Base-by-base conservation (phyloP, 106 monocot genomes). In the Amphibolis antarctica region DNA sequence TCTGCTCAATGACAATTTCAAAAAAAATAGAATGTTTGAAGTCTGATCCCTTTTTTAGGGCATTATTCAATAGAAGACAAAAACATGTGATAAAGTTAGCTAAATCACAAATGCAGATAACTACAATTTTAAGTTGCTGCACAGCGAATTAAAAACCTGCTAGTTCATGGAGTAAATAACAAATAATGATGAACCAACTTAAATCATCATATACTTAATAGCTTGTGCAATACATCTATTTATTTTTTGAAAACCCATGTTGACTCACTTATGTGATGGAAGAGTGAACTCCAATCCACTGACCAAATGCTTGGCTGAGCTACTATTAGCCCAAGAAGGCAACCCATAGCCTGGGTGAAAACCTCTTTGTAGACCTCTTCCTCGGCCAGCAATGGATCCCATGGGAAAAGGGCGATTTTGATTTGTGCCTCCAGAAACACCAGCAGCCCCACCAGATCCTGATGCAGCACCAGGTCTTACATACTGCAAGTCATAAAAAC, bases 211-310 rank as follows among this genome's bases (percentile, higher is more conserved):
- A 7, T 57, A 57, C 23, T 26, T 18, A 28, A 57, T 14, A 57
- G 27, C 15, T 28, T 15, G 26, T 57, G 29, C 57, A 28, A 12
- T 17, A 57, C 26, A 28, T 15, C 2, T 36, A 7, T 36, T 36
- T 36, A 36, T 36, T 36, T 36, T 36, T 4, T 72, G 20, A 45
- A 3, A 24, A 63, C 19, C 57, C 57, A 28, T 57, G 27, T 15
- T 57, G 57, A 70, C 82, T 81, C 78, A 89, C 94, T 96, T 96
- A 81, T 96, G 78, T 48, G 89, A 75, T 53, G 94, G 89, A 30
- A 96, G 89, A 17, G 86, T 84, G 65, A 96, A 96, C 67, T 96
- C 94, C 69, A 96, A 66, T 63, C 85, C 90, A 68, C 55, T 59
- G 29, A 88, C 92, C 75, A 68, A 73, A 67, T 69, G 69, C 55